phyloP scores from a whole-genome alignment of 1,284 basidiomycete species.

The Xerocomus cyaneibrunnescens region DNA sequence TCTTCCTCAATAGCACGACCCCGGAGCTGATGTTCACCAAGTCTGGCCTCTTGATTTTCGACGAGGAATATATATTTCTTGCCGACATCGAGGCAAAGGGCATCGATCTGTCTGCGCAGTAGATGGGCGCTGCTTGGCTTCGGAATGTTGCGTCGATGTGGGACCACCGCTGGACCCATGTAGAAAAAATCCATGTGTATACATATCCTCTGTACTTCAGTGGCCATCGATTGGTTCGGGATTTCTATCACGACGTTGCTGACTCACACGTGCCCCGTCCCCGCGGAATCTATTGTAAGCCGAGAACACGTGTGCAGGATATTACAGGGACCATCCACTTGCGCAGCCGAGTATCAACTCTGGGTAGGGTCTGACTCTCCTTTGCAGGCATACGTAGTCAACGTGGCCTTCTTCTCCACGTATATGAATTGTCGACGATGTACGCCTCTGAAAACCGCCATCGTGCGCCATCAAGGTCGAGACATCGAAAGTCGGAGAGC shows the following conservation, averaged over 20 bases:
- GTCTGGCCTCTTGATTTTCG: constrained; percentile 24
- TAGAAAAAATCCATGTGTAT: background rate
- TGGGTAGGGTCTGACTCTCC: background rate
- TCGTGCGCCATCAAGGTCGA: constrained; percentile 16
- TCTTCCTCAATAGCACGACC: constrained; percentile 59
- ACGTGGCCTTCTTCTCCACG: background rate
- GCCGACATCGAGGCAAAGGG: background rate
- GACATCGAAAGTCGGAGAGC: constrained; percentile 19
- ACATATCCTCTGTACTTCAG: background rate
- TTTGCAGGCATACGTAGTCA: background rate
- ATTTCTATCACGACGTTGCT: background rate
- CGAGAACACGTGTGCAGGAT: background rate
- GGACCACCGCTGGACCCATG: too few relatives aligned
- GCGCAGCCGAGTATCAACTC: background rate
- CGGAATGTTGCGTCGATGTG: background rate
- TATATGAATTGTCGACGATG: constrained; percentile 12
- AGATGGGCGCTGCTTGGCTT: background rate
- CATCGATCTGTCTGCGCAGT: background rate
- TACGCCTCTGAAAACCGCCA: constrained; percentile 9
- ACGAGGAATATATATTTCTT: constrained; percentile 13
- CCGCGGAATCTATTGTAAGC: background rate
- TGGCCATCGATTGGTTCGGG: background rate
- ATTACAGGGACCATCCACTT: background rate
- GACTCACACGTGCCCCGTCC: background rate
- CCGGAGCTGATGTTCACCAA: constrained; percentile 64